A percentile compares a stretch with the other conserved stretches of the same genome.
Evolutionary conservation across 768 basidiomycete genomes (phyloP).

Genomic region (Boletus tomentosulus): DNA sequence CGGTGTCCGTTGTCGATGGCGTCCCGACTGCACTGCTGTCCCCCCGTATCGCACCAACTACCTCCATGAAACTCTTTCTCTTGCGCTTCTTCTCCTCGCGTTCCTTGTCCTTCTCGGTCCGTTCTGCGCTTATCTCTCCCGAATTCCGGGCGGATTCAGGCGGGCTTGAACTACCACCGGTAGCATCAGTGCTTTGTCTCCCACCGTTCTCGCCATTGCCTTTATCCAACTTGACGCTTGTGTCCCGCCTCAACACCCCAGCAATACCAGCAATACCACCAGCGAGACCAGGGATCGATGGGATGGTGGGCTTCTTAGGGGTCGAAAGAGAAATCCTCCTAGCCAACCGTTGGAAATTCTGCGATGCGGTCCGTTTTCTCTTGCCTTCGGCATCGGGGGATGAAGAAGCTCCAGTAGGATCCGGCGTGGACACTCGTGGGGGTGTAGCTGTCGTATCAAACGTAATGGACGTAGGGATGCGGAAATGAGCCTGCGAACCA

Average conservation of each 20-base stretch:
- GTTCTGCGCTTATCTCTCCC: constrained; percentile 49
- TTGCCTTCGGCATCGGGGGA: constrained; percentile 71
- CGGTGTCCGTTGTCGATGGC: constrained; percentile 29
- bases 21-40: constrained; percentile 27
- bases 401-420: constrained; percentile 50
- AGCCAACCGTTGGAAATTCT: constrained; percentile 82
- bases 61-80: constrained; percentile 53
- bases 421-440: constrained; percentile 69
- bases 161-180: constrained; percentile 27
- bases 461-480: constrained; percentile 43
- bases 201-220: constrained; percentile 17
- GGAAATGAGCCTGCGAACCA: constrained; percentile 23
- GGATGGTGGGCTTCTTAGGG: constrained; percentile 51
- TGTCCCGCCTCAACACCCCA: constrained; percentile 28
- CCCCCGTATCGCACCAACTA: constrained; percentile 29
- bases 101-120: constrained; percentile 46
- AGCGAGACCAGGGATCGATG: constrained; percentile 29
- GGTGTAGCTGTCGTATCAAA: constrained; percentile 59
- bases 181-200: constrained; percentile 17
- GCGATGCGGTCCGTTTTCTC: constrained; percentile 76
- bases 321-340: constrained; percentile 65
- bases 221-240: constrained; percentile 43
- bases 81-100: constrained; percentile 62
- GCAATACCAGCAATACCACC: constrained; percentile 23
- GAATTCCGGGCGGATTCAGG: constrained; percentile 40